phyloP scores from a whole-genome alignment of 805 yeast genomes.

The Debaryomyces hansenii region DNA sequence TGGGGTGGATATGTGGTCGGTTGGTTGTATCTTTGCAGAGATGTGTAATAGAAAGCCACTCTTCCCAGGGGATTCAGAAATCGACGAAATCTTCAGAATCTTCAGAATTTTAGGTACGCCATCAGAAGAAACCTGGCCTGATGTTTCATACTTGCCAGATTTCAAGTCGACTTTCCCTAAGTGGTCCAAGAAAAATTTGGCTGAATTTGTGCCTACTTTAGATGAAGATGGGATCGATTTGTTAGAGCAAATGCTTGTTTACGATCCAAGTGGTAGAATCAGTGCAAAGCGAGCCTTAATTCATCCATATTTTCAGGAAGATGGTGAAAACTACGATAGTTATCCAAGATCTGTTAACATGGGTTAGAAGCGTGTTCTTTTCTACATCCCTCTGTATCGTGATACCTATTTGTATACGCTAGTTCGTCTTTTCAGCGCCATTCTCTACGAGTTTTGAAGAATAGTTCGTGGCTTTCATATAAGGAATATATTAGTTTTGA shows the following conservation, averaged over 20 bases:
- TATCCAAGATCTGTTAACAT: slow-evolving; percentile 40
- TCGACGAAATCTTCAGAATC: slow-evolving; percentile 93
- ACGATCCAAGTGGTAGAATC: slow-evolving; percentile 91
- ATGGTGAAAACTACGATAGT: slow-evolving; percentile 29
- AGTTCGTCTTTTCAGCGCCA: background rate
- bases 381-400: background rate
- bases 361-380: slow-evolving; percentile 22
- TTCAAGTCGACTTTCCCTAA: slow-evolving; percentile 91
- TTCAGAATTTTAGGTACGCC: slow-evolving; percentile 95
- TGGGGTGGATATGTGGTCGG: slow-evolving; percentile 98
- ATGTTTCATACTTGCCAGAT: slow-evolving; percentile 86
- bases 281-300: slow-evolving; percentile 90
- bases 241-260: slow-evolving; percentile 73
- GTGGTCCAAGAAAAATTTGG: slow-evolving; percentile 74
- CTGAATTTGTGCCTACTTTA: slow-evolving; percentile 72
- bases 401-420: too few species aligned
- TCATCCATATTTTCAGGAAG: slow-evolving; percentile 83
- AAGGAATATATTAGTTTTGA: background rate
- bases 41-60: slow-evolving; percentile 95
- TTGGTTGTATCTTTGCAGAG: slow-evolving; percentile 97
- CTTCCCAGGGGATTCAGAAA: slow-evolving; percentile 97
- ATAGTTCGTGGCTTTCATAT: background rate
- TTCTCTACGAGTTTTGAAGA: background rate
- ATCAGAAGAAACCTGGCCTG: slow-evolving; percentile 91
- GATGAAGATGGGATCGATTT: slow-evolving; percentile 85